These are phyloP conservation scores for Ottelia alismoides DNA, from an alignment of 106 monocot genomes.

Conservation along the genomic window DNA sequence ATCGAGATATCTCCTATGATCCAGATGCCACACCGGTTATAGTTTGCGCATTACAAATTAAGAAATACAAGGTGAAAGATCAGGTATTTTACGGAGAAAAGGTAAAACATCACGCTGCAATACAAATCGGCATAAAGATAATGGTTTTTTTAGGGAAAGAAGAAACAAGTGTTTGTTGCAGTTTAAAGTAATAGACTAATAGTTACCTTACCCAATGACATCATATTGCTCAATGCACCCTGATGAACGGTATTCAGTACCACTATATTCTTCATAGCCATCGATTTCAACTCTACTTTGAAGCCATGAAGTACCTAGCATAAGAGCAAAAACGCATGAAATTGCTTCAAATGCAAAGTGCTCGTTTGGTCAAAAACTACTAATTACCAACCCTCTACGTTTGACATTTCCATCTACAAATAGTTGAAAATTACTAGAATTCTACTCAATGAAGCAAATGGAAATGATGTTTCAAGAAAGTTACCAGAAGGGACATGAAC, in stretches of 20 bases:
- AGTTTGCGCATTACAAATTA: too few species aligned
- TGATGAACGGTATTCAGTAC: conserved; percentile 79
- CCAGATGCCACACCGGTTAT: too few species aligned
- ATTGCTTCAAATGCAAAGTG: too few species aligned
- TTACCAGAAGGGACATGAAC: conserved; percentile 80
- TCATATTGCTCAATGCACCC: conserved; percentile 86
- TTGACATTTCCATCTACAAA: too few species aligned
- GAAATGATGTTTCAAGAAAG: neutral
- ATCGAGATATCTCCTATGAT: conserved; percentile 50
- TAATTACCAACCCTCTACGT: too few species aligned
- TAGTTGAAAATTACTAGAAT: too few species aligned
- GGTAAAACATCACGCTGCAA: neutral
- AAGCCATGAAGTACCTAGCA: conserved; percentile 69
- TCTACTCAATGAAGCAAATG: neutral
- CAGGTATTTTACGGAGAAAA: neutral
- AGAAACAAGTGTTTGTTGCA: neutral
- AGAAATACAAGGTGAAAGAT: neutral
- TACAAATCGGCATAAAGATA: neutral
- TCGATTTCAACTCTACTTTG: conserved; percentile 67
- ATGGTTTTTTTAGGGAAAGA: neutral
- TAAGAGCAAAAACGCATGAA: neutral
- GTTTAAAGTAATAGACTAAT: too few species aligned
- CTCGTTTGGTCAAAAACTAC: too few species aligned
- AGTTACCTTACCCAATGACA: conserved; percentile 39
- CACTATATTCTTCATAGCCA: conserved; percentile 97